phyloP scores from a whole-genome alignment of 495 filamentous ascomycete species.

The Xylaria grammica region DNA sequence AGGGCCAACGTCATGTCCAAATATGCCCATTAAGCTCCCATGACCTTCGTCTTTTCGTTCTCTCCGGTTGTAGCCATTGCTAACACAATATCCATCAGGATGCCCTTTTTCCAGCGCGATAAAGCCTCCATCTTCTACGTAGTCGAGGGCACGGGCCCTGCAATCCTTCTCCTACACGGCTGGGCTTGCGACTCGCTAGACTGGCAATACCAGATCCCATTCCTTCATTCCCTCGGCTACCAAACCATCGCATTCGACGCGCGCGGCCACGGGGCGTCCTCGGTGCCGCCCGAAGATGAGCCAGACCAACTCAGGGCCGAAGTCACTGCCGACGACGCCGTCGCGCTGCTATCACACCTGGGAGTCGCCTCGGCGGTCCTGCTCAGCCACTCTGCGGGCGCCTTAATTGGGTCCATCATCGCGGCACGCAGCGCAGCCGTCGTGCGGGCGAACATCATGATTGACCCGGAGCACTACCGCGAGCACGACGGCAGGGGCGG shows the following conservation, averaged over 20 bases:
- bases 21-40: too few species aligned
- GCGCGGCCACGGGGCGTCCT: constrained; percentile 12
- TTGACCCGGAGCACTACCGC: constrained; percentile 14
- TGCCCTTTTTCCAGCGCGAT: constrained; percentile 3
- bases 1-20: too few species aligned
- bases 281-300: constrained; percentile 1
- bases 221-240: constrained; percentile 13
- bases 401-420: constrained; percentile 4
- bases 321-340: constrained; percentile 7
- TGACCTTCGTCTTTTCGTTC: neutral
- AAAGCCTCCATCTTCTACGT: constrained; percentile 15
- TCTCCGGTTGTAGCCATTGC: neutral
- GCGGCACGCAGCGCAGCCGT: neutral
- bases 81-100: neutral
- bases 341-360: constrained; percentile 2
- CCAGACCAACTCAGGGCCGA: constrained; percentile 6
- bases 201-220: constrained; percentile 17
- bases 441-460: constrained; percentile 1
- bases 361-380: neutral
- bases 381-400: constrained; percentile 13
- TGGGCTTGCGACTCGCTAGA: constrained; percentile 14
- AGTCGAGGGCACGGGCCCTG: constrained; percentile 4
- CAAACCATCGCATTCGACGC: constrained; percentile 18
- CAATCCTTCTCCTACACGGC: constrained; percentile 11
- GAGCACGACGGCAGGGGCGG: neutral